Evolutionary conservation across 495 filamentous ascomycete genomes (phyloP), one percentile per base, ranked within the genome.

Genomic region (Staphylotrichum tortipilum): DNA sequence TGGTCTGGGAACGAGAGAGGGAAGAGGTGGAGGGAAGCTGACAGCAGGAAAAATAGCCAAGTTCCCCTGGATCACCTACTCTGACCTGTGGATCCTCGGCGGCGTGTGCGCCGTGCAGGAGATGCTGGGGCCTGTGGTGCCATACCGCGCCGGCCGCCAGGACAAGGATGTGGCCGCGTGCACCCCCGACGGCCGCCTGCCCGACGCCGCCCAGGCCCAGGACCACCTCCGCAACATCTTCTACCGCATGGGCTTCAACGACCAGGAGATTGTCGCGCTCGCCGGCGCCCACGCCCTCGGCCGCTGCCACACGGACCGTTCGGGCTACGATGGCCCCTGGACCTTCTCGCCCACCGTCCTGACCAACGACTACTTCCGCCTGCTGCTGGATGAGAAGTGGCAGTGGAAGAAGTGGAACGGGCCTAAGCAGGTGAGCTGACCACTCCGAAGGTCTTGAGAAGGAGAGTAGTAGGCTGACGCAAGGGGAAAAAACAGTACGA

Each of bases 241-340:
- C 78, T 78, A 80, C 67, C 88, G 91, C 66, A 96, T 96, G 90
- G 92, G 92, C 50, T 98, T 98, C 78, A 83, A 94, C 68, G 92
- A 98, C 73, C 85, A 83, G 42, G 91, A 98, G 69, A 96, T 96
- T 59, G 90, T 96, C 26, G 92, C 92, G 24, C 76, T 98, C 50
- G 71, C 73, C 24, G 92, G 92, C 53, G 92, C 88, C 29, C 92
- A 98, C 75, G 89, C 92, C 17, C 77, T 98, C 10, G 92, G 92
- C 36, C 83, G 92, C 35, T 94, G 89, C 70, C 92, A 98, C 77
- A 73, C 83, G 7, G 83, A 94, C 68, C 88, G 91, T 53, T 84
- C 78, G 56, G 92, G 92, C 44, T 98, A 79, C 70, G 82, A 86
- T 2, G 92, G 92, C 1, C 92, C 91, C 33, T 98, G 92, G 92